Evolutionary conservation across 1,284 basidiomycete genomes (phyloP), one percentile per base, ranked within the genome.

Genomic region (Microbotryum saponariae): DNA sequence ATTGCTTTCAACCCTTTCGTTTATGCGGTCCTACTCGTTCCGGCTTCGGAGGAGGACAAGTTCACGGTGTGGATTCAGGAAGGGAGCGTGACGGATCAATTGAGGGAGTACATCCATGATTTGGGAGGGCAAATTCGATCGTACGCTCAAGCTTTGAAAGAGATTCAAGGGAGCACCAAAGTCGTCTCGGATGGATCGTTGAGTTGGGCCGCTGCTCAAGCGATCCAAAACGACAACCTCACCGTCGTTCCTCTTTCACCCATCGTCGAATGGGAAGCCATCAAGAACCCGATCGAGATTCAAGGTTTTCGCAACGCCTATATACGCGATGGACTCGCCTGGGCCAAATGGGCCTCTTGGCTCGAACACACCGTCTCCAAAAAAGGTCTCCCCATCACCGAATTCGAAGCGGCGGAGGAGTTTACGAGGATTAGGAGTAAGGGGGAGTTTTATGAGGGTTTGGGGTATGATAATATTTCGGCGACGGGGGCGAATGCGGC

Each of bases 381-480:
- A 61, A 85, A 86, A 53, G 88, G 87, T 65, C 82, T 86, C 63
- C 72, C 76, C 53, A 85, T 97, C 63, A 88, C 87, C 18, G 94
- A 98, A 76, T 97, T 87, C 77, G 87, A 93, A 70, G 94, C 92
- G 4, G 89, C 85, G 0, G 87, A 86, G 74, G 82, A 87, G 59
- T 78, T 97, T 60, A 89, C 86, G 2, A 83, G 86, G 72, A 93
- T 83, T 72, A 80, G 94, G 80, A 83, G 72, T 82, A 85, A 16
- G 31, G 64, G 53, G 68, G 85, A 86, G 75, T 73, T 96, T 86
- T 74, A 85, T 85, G 83, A 64, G 66, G 8, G 65, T 69, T 49
- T 92, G 27, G 91, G 92, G 2, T 97, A 97, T 71, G 88, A 90
- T 72, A 93, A 90, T 63, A 97, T 97, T 67, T 91, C 89, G 29